Evolutionary conservation across 2,329 filamentous ascomycete species (phyloP).

Genomic region (Hysterium pulicare): DNA sequence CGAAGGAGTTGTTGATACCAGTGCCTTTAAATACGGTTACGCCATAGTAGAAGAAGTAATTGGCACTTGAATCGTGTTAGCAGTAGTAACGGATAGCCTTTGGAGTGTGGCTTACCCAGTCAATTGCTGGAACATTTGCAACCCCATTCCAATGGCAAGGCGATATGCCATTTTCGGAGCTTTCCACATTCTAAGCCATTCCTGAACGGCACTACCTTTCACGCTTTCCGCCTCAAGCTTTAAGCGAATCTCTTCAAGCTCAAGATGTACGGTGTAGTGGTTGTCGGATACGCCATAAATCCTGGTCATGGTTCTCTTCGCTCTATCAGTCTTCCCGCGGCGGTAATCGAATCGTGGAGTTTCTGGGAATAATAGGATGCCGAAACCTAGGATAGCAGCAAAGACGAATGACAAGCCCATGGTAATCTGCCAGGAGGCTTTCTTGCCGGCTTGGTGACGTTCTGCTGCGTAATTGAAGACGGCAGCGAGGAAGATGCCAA

Average conservation of each 20-base stretch:
- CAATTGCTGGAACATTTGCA: conserved; percentile 31
- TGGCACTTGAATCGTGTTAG: conserved; percentile 16
- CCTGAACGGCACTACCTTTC: conserved; percentile 54
- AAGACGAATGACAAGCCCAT: conserved; percentile 4
- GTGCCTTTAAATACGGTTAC: conserved; percentile 19
- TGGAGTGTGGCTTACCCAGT: conserved; percentile 15
- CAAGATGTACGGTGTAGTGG: conserved; percentile 48
- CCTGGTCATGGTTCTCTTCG: conserved; percentile 45
- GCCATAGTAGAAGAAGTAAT: conserved; percentile 28
- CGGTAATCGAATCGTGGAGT: conserved; percentile 42
- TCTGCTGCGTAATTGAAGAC: conserved; percentile 2
- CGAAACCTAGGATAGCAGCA: conserved; percentile 1
- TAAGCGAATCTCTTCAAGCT: conserved; percentile 51
- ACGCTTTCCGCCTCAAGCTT: conserved; percentile 49
- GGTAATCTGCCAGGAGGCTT: conserved; percentile 3
- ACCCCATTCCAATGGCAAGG: conserved; percentile 20
- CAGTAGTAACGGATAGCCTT: conserved; percentile 1
- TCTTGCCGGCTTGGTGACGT: conserved; percentile 7
- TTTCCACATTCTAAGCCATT: conserved; percentile 54
- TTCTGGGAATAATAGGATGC: conserved; percentile 4
- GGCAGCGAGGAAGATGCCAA: conserved; percentile 6
- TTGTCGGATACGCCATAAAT: conserved; percentile 51
- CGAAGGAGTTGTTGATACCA: conserved; percentile 36
- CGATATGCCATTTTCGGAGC: conserved; percentile 59
- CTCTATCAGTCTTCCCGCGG: conserved; percentile 44